Percentiles rank a stretch among this genome's conserved stretches.
Conservation (phyloP, 352 stramenopile species). For the Peronospora belbahrii region DNA sequence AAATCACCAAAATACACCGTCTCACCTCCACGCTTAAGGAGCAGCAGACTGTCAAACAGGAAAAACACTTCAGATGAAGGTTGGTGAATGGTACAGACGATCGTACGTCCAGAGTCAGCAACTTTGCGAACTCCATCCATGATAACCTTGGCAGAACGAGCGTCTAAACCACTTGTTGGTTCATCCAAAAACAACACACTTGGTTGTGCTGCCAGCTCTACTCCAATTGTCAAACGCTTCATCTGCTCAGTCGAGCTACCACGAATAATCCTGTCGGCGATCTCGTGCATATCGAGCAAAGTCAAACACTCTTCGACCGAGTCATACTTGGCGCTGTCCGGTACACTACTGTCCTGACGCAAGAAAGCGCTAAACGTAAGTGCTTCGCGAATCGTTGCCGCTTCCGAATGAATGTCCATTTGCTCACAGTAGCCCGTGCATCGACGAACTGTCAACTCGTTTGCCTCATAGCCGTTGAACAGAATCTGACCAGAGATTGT, state of each 20-base stretch:
- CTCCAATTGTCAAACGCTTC: constrained; percentile 2
- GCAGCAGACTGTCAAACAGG: constrained; percentile 72
- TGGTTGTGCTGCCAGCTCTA: background rate
- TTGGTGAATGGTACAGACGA: constrained; percentile 68
- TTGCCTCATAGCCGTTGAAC: background rate
- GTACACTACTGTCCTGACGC: constrained; percentile 20
- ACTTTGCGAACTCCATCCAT: constrained; percentile 74
- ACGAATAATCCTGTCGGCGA: background rate
- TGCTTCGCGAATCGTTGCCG: constrained; percentile 41
- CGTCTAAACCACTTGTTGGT: constrained; percentile 2
- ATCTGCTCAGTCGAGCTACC: background rate
- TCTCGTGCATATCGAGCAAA: constrained; percentile 1
- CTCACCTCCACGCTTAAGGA: constrained; percentile 29
- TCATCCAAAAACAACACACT: constrained; percentile 2
- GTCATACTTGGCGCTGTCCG: background rate
- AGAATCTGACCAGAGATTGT: background rate
- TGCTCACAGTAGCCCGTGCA: constrained; percentile 27
- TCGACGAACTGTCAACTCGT: constrained; percentile 1
- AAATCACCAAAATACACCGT: constrained; percentile 48
- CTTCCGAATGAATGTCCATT: constrained; percentile 26
- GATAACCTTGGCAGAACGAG: constrained; percentile 4
- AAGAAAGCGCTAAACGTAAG: constrained; percentile 80
- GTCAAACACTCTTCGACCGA: background rate
- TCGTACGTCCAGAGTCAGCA: constrained; percentile 46
- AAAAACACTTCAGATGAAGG: constrained; percentile 79